Conservation (phyloP, 1,284 basidiomycete species). For the Marasmius oreades region DNA sequence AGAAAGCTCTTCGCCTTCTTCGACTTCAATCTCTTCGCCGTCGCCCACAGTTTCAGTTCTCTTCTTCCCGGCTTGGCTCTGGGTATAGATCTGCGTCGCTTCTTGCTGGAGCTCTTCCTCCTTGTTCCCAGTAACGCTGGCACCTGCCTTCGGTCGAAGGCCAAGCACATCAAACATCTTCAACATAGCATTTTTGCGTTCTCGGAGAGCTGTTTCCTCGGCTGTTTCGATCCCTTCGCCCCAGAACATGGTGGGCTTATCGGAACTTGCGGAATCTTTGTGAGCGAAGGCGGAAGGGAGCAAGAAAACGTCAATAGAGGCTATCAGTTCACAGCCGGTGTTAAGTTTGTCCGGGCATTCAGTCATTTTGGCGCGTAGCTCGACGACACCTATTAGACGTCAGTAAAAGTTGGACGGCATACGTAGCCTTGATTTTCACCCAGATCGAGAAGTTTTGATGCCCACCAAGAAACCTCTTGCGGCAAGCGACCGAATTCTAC, state of each 20-base stretch:
- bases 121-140: constrained; percentile 30
- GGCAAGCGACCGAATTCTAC: constrained; percentile 73
- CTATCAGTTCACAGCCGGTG: constrained; percentile 66
- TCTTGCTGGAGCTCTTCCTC: constrained; percentile 37
- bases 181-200: constrained; percentile 68
- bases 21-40: constrained; percentile 67
- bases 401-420: neutral
- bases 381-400: constrained; percentile 48
- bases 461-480: constrained; percentile 65
- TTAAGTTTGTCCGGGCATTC: constrained; percentile 65
- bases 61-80: constrained; percentile 28
- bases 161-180: constrained; percentile 63
- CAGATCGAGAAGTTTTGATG: constrained; percentile 68
- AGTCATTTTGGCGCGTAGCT: constrained; percentile 62
- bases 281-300: constrained; percentile 60
- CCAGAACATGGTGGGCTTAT: constrained; percentile 44
- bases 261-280: constrained; percentile 30
- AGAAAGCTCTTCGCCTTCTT: constrained; percentile 75
- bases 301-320: constrained; percentile 69
- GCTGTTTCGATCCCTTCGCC: constrained; percentile 73
- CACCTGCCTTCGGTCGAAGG: constrained; percentile 50
- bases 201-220: constrained; percentile 70
- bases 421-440: constrained; percentile 33
- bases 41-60: constrained; percentile 58
- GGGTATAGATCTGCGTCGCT: constrained; percentile 33